These are phyloP conservation scores for Sporobolomyces pararoseus DNA, from an alignment of 768 basidiomycete species.

Conservation along the genomic window DNA sequence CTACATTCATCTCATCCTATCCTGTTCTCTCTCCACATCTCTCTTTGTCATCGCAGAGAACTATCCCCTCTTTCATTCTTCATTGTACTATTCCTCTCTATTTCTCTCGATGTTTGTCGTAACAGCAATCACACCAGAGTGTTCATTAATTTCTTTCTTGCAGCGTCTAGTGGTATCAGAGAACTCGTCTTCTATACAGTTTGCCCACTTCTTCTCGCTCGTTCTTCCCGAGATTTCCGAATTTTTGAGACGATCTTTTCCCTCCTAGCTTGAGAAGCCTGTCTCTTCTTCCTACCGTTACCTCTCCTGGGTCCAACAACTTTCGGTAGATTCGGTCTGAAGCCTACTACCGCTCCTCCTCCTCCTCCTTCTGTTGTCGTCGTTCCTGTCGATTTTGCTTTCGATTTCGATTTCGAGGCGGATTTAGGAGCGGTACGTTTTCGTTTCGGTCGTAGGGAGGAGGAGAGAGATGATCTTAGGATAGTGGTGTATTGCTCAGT, in stretches of 20 bases:
- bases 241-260: conserved; percentile 7
- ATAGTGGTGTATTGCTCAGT: conserved; percentile 16
- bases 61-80: not conserved
- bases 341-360: not conserved
- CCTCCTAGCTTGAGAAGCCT: conserved; percentile 5
- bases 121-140: not conserved
- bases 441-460: conserved; percentile 30
- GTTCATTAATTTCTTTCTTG: not conserved
- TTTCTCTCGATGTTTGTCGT: not conserved
- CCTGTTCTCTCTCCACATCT: not conserved
- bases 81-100: not conserved
- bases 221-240: conserved; percentile 8
- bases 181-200: not conserved
- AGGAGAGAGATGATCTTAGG: conserved; percentile 16
- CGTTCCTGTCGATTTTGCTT: not conserved
- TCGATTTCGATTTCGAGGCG: not conserved
- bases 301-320: conserved; percentile 38
- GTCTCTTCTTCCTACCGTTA: conserved; percentile 25
- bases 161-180: not conserved
- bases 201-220: not conserved
- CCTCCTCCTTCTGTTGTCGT: not conserved
- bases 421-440: conserved; percentile 13
- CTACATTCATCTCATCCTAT: not conserved
- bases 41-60: not conserved
- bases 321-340: conserved; percentile 20